A percentile compares a stretch with the other conserved stretches of the same genome.
These are phyloP conservation scores for Geoglossum glabrum DNA, from an alignment of 495 filamentous ascomycete genomes.

Conservation along the genomic window DNA sequence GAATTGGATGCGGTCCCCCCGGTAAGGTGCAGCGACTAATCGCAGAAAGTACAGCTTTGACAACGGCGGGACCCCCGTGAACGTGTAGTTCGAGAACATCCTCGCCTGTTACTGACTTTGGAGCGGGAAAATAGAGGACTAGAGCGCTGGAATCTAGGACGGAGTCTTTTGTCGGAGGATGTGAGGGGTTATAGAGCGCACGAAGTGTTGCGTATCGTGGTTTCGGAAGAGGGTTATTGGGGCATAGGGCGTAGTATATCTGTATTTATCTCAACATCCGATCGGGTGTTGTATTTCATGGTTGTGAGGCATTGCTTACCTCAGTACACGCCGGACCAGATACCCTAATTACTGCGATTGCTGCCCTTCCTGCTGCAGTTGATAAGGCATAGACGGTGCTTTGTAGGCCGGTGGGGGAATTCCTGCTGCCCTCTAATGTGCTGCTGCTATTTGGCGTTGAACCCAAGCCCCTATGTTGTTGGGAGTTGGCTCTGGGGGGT, in stretches of 20 bases:
- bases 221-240: conserved; percentile 36
- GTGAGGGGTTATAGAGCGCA: conserved; percentile 46
- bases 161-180: conserved; percentile 14
- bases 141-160: conserved; percentile 68
- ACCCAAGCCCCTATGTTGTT: background rate
- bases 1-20: conserved; percentile 25
- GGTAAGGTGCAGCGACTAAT: conserved; percentile 29
- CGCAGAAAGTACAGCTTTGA: conserved; percentile 63
- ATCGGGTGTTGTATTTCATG: background rate
- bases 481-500: background rate
- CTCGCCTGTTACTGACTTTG: conserved; percentile 76
- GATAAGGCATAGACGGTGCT: conserved; percentile 87
- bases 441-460: background rate
- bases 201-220: conserved; percentile 61
- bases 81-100: conserved; percentile 84
- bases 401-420: background rate
- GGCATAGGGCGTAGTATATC: conserved; percentile 67
- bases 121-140: conserved; percentile 71
- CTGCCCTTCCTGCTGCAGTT: conserved; percentile 66
- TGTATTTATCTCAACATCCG: conserved; percentile 5
- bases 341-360: conserved; percentile 77
- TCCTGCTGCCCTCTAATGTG: background rate
- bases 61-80: conserved; percentile 77
- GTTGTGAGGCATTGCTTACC: conserved; percentile 23
- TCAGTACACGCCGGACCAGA: conserved; percentile 59